Conservation (phyloP, 2,329 filamentous ascomycete species). For the Arthrocladium fulminans region DNA sequence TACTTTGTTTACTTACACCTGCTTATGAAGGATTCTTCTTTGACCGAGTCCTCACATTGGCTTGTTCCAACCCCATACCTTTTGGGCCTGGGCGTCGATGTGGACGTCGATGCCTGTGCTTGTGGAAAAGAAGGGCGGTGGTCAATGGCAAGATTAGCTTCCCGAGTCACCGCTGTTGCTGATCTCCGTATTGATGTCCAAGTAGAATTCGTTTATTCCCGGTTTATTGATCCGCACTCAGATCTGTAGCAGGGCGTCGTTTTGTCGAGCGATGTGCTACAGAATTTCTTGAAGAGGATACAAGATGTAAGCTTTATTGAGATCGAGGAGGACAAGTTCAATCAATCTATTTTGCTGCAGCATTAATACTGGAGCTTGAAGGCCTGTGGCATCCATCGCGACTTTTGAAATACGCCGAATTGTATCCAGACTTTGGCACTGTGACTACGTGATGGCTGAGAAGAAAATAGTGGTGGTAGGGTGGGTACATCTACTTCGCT, state of each 20-base stretch:
- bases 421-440: not conserved
- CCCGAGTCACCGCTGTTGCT: not conserved
- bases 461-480: conserved; percentile 33
- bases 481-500: conserved; percentile 21
- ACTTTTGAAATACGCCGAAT: no score
- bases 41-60: no score
- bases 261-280: not conserved
- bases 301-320: no score
- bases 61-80: no score
- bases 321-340: no score
- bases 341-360: no score
- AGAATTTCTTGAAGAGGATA: not conserved
- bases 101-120: no score
- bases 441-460: conserved; percentile 12
- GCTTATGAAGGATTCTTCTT: no score
- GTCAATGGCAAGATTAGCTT: no score
- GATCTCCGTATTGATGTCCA: not conserved
- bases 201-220: not conserved
- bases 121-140: no score
- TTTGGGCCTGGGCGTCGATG: no score
- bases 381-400: not conserved
- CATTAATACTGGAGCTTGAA: not conserved
- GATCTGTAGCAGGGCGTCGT: not conserved
- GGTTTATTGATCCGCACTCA: not conserved
- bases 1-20: no score